phyloP scores from a whole-genome alignment of 2,329 filamentous ascomycete species.

The Pestalotiopsis fici region DNA sequence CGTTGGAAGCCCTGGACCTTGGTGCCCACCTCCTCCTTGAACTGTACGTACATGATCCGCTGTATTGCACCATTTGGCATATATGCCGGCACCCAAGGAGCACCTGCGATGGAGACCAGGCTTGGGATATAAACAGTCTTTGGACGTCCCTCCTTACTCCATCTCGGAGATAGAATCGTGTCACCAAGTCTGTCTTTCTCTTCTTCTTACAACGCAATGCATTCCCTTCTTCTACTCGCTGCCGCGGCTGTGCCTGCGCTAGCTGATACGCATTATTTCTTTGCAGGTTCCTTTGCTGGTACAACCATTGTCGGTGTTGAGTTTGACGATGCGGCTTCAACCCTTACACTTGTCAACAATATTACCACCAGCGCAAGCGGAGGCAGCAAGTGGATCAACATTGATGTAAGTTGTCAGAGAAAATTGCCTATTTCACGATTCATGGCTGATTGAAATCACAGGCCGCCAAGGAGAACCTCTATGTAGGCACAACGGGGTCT shows the following conservation, averaged over 20 bases:
- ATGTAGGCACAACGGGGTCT: slow-evolving; percentile 17
- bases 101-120: neutral
- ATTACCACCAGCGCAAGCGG: slow-evolving; percentile 15
- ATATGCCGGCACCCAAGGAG: neutral
- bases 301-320: slow-evolving; percentile 21
- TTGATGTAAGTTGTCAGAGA: slow-evolving; percentile 18
- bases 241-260: neutral
- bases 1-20: neutral
- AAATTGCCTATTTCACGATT: neutral
- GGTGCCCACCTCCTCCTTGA: neutral
- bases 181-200: neutral
- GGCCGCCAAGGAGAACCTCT: slow-evolving; percentile 15
- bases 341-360: slow-evolving; percentile 22
- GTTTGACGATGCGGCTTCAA: slow-evolving; percentile 27
- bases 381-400: slow-evolving; percentile 20
- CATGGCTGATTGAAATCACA: neutral
- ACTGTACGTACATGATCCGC: neutral
- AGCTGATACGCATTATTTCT: slow-evolving; percentile 14
- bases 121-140: neutral
- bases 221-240: neutral
- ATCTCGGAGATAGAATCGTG: neutral
- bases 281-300: slow-evolving; percentile 16
- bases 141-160: neutral
- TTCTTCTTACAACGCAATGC: neutral
- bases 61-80: neutral